Evolutionary conservation across 2,329 filamentous ascomycete genomes (phyloP).

Genomic region (Paracorniculantispora psalliotae): DNA sequence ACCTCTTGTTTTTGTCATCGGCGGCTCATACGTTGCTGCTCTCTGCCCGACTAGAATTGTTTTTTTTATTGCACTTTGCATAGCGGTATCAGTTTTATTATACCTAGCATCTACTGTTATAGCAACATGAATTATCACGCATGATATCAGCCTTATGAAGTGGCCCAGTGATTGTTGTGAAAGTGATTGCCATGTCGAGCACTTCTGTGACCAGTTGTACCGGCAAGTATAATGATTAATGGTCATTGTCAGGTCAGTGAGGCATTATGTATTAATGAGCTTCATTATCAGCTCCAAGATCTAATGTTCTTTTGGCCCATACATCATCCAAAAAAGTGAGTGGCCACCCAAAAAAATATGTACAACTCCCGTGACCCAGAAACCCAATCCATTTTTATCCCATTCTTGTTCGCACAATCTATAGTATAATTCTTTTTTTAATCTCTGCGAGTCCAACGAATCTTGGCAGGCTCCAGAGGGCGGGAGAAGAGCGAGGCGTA

Average conservation of each 20-base stretch:
- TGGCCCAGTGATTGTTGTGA: background rate
- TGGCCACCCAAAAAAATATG: background rate
- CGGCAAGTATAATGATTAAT: no score
- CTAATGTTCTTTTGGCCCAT: background rate
- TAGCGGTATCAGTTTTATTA: background rate
- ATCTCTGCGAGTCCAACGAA: constrained; percentile 70
- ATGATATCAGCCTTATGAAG: no score
- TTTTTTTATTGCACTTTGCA: background rate
- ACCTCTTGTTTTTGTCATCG: background rate
- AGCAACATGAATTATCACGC: background rate
- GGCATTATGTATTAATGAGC: background rate
- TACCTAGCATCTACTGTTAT: constrained; percentile 2
- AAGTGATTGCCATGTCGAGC: background rate
- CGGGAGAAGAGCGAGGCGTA: constrained; percentile 69
- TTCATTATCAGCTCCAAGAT: background rate
- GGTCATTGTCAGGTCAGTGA: no score
- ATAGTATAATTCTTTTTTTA: constrained; percentile 19
- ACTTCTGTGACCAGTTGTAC: no score
- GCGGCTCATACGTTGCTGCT: background rate
- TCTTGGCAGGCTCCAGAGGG: constrained; percentile 63
- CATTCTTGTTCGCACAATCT: background rate
- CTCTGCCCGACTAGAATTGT: background rate
- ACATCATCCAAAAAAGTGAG: background rate
- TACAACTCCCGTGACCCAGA: background rate
- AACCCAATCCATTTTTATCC: background rate